Percentiles rank a stretch among this genome's conserved stretches.
Evolutionary conservation across 805 yeast species (phyloP).

Genomic region (Pichia deserticola): DNA sequence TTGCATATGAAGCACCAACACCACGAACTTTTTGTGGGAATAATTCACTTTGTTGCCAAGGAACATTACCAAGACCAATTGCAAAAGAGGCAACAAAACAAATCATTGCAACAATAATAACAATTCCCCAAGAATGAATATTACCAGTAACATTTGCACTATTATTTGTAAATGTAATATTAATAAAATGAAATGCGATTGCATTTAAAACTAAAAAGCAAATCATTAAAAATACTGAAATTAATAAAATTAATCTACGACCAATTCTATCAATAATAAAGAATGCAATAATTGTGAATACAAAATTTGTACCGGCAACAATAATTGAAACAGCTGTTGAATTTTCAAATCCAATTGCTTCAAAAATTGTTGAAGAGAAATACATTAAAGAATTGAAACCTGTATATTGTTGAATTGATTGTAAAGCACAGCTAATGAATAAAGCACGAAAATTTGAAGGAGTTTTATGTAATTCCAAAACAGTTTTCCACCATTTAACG

Average conservation of each 20-base stretch:
- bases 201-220: conserved; percentile 72
- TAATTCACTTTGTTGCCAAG: conserved; percentile 96
- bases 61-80: conserved; percentile 92
- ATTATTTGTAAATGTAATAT: conserved; percentile 47
- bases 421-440: conserved; percentile 84
- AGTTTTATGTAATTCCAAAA: conserved; percentile 53
- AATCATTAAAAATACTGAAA: conserved; percentile 84
- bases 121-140: conserved; percentile 79
- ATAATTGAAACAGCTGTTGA: conserved; percentile 93
- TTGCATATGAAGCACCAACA: conserved; percentile 82
- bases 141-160: conserved; percentile 38
- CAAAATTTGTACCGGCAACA: conserved; percentile 89
- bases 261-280: conserved; percentile 83
- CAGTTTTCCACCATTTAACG: conserved; percentile 49
- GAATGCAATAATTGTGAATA: conserved; percentile 80
- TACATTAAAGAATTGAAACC: conserved; percentile 97
- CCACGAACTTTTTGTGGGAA: conserved; percentile 94
- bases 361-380: conserved; percentile 86
- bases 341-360: conserved; percentile 80
- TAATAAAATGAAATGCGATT: conserved; percentile 83
- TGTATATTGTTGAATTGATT: conserved; percentile 93
- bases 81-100: conserved; percentile 86
- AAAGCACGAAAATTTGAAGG: conserved; percentile 86
- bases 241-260: conserved; percentile 70
- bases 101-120: conserved; percentile 80